Evolutionary conservation across 495 filamentous ascomycete species (phyloP).

Genomic region (Pyronema omphalodes): DNA sequence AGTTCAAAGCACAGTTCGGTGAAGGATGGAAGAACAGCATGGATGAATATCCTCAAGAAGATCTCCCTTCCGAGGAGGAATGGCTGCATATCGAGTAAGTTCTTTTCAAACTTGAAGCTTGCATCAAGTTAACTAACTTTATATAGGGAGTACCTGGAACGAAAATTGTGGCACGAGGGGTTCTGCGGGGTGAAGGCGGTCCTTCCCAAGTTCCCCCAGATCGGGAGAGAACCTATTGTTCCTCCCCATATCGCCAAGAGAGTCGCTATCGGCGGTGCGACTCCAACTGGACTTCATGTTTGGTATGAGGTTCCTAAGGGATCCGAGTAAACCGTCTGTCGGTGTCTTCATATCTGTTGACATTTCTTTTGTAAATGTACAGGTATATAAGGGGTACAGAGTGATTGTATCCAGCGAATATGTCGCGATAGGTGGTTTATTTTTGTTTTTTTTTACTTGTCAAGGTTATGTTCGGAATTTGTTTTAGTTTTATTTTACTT

Average conservation of each 20-base stretch:
- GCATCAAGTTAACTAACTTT: background rate
- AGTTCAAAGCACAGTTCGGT: constrained; percentile 2
- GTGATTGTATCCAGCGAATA: too few relatives aligned
- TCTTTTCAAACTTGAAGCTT: background rate
- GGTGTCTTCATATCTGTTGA: too few relatives aligned
- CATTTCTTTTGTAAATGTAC: too few relatives aligned
- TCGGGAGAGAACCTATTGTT: background rate
- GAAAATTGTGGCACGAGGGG: background rate
- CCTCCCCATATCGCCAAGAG: background rate
- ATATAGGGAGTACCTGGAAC: background rate
- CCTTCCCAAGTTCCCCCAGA: background rate
- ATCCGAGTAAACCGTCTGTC: too few relatives aligned
- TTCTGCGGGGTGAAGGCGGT: background rate
- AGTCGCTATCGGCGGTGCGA: background rate
- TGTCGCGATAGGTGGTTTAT: too few relatives aligned
- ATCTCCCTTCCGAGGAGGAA: background rate
- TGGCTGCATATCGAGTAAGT: background rate
- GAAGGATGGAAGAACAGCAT: background rate
- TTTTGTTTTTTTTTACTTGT: too few relatives aligned
- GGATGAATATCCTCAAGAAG: background rate
- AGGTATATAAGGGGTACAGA: too few relatives aligned
- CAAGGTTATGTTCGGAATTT: too few relatives aligned
- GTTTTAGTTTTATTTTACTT: too few relatives aligned
- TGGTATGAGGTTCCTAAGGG: background rate
- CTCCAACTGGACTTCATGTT: background rate